Percentiles rank a stretch among this genome's conserved stretches.
Conservation (phyloP, 139 green algal genomes). For the Edaphochlamys debaryana region DNA sequence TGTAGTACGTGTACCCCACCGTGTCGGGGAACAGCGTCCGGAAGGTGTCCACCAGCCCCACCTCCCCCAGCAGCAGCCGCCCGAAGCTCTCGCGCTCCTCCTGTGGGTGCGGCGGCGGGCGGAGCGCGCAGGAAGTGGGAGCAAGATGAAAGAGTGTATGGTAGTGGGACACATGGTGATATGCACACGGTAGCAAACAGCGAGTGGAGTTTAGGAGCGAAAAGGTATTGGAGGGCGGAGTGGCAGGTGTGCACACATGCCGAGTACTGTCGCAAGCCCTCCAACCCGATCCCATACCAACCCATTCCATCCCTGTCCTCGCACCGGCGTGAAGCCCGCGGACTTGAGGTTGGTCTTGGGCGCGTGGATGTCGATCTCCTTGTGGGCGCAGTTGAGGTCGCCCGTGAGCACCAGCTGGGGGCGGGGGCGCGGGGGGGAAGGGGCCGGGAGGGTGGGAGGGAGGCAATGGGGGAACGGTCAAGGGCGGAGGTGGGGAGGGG, state of each 20-base stretch:
- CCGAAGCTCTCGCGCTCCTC: slow-evolving; percentile 80
- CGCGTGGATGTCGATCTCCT: slow-evolving; percentile 84
- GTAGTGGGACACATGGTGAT: background rate
- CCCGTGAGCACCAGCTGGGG: slow-evolving; percentile 62
- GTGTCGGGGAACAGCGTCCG: slow-evolving; percentile 66
- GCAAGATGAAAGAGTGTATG: background rate
- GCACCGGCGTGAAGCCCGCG: slow-evolving; percentile 76
- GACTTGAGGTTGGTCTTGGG: slow-evolving; percentile 77
- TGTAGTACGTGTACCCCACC: slow-evolving; percentile 82
- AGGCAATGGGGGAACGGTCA: background rate
- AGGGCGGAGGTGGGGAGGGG: background rate
- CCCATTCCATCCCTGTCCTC: no score
- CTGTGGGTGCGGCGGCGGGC: slow-evolving; percentile 16
- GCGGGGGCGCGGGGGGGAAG: background rate
- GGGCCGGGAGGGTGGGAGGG: no score
- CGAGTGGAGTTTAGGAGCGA: no score
- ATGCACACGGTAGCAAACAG: no score
- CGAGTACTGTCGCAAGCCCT: no score
- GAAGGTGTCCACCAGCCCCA: slow-evolving; percentile 73
- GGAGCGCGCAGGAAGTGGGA: no score
- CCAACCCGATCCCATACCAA: no score
- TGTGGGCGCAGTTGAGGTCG: slow-evolving; percentile 67
- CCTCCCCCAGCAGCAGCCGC: slow-evolving; percentile 49
- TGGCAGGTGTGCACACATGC: no score
- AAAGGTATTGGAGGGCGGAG: no score